Evolutionary conservation across 2,329 filamentous ascomycete genomes (phyloP), one percentile per base, ranked within the genome.

Genomic region (Calonectria hawksworthii): DNA sequence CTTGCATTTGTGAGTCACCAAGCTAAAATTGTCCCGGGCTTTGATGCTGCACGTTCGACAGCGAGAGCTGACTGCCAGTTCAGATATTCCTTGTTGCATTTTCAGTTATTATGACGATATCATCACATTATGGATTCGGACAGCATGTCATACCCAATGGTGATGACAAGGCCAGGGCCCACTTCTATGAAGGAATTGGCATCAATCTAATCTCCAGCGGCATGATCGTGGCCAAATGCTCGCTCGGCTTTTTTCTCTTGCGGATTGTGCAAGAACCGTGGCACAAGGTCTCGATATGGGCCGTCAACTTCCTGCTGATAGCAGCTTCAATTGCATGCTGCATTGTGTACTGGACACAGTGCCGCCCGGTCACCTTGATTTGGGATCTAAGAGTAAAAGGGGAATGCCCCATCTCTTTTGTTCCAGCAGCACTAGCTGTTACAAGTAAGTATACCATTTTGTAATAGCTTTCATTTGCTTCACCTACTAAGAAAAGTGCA

Each of bases 181-280:
- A 63, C 36, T 63, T 63, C 32, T 63, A 63, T n/a, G 56, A 63
- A 41, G 56, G 56, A 16, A 63, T 63, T 18, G 56, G 56, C 8
- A 63, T 63, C 34, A 63, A 63, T 63, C 36, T 63, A 7, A 41
- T 63, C 8, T 63, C 56, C 5, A 63, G 56, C 23, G 56, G 56
- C n/a, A 63, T 63, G 56, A 63, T 63, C 8, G 34, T 63, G 32
- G 56, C 56, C 23, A 63, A 63, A 63, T 63, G 56, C 34, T 63
- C 56, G 1, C 56, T 63, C 18, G 56, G 56, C 13, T 41, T 63
- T 30, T 63, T 63, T 10, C 56, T 63, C 10, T 41, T 63, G 8
- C 38, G 56, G 30, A 63, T 63, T 14, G 56, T 63, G 2, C 56
- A 63, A 14, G 56, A 63, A 3, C 56, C 56, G 2, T 63, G 56